Evolutionary conservation across 108 stramenopile genomes (phyloP).

Genomic region (Skeletonema tropicum): DNA sequence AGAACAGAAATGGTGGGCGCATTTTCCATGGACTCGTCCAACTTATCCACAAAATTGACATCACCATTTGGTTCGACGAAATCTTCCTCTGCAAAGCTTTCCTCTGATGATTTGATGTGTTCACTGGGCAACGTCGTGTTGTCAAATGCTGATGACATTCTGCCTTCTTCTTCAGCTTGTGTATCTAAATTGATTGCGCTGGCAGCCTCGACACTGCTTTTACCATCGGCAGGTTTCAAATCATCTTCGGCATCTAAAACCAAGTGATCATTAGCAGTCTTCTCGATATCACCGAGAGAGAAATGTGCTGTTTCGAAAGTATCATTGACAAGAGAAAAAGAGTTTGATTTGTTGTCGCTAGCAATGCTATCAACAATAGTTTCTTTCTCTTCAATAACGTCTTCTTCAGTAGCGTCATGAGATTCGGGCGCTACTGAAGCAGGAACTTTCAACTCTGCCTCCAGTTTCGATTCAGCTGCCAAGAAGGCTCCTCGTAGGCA

Average conservation of each 20-base stretch:
- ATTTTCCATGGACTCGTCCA: not conserved
- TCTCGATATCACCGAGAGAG: conserved; percentile 5
- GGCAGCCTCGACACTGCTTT: not conserved
- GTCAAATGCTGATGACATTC: not conserved
- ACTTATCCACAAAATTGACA: not conserved
- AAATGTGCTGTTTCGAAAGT: conserved; percentile 27
- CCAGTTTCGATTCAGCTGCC: conserved; percentile 17
- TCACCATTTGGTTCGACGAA: not conserved
- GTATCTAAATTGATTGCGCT: not conserved
- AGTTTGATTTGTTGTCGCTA: not conserved
- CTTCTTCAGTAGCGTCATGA: not conserved
- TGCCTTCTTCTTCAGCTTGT: not conserved
- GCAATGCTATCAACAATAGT: not conserved
- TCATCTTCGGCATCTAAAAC: not conserved
- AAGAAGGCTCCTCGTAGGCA: conserved; percentile 19
- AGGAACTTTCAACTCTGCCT: not conserved
- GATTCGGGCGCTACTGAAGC: not conserved
- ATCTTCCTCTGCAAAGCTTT: not conserved
- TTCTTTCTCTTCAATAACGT: too few species aligned
- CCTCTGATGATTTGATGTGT: not conserved
- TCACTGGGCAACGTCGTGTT: not conserved
- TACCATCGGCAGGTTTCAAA: not conserved
- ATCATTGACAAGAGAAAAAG: not conserved
- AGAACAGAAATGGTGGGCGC: not conserved
- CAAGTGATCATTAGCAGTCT: not conserved